phyloP scores from a whole-genome alignment of 257 asterid genomes.

The Scutellaria barbata region DNA sequence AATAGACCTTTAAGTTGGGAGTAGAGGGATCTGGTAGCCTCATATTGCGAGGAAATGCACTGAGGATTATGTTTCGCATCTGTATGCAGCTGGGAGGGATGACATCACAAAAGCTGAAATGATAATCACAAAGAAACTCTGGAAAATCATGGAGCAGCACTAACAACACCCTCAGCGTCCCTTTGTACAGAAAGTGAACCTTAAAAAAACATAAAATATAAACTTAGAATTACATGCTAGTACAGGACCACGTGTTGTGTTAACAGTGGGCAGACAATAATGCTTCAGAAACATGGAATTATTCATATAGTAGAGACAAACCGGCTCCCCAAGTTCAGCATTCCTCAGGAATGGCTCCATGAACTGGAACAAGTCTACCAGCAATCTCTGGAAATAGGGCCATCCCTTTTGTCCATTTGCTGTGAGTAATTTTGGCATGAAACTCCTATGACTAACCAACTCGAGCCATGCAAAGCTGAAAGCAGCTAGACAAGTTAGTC shows the following conservation, averaged over 20 bases:
- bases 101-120: constrained; percentile 99
- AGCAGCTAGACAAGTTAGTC: constrained; percentile 44
- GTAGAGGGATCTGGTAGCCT: constrained; percentile 98
- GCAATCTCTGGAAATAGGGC: constrained; percentile 86
- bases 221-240: constrained; percentile 29
- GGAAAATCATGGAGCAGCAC: constrained; percentile 98
- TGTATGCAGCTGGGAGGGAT: constrained; percentile 98
- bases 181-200: constrained; percentile 91
- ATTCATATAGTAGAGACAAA: constrained; percentile 38
- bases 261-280: neutral
- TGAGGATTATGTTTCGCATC: constrained; percentile 91
- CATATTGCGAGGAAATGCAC: constrained; percentile 99
- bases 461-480: constrained; percentile 99
- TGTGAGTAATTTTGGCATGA: constrained; percentile 95
- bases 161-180: constrained; percentile 90
- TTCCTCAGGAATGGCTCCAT: constrained; percentile 98
- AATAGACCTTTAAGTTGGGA: constrained; percentile 82
- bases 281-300: constrained; percentile 10
- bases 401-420: constrained; percentile 94
- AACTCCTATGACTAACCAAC: constrained; percentile 91
- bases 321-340: constrained; percentile 94
- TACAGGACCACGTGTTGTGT: neutral
- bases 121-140: constrained; percentile 97
- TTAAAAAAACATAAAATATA: constrained; percentile 20
- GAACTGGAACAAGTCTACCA: constrained; percentile 88